phyloP scores from a whole-genome alignment of 202 grass and related monocot genomes.

The Musa balbisiana region DNA sequence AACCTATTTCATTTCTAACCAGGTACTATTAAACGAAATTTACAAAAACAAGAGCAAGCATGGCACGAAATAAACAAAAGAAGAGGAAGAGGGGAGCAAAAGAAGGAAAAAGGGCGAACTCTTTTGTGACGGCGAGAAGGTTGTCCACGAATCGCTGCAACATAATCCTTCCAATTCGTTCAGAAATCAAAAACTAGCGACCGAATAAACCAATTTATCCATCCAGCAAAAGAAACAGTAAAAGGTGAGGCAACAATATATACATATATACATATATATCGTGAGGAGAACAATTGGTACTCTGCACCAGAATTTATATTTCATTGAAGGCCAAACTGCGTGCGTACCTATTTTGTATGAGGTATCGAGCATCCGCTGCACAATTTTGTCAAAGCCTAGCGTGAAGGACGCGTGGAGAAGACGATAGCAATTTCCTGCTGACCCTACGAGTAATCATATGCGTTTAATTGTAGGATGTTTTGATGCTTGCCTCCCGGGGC shows the following conservation, averaged over 20 bases:
- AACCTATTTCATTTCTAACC: too few relatives aligned
- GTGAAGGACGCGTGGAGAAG: conserved; percentile 2
- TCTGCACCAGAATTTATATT: neutral
- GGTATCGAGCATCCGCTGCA: neutral
- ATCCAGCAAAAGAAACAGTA: neutral
- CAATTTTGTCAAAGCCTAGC: neutral
- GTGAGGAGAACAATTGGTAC: neutral
- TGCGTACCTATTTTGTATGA: neutral
- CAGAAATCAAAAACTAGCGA: neutral
- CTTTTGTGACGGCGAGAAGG: conserved; percentile 20
- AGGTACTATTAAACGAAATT: neutral
- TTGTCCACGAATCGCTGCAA: conserved; percentile 15
- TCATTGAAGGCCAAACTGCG: neutral
- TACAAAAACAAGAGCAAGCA: too few relatives aligned
- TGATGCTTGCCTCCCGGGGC: neutral
- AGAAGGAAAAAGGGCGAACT: neutral
- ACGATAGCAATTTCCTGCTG: neutral
- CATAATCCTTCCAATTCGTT: conserved; percentile 7
- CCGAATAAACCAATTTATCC: neutral
- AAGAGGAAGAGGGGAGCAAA: neutral
- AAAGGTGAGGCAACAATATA: neutral
- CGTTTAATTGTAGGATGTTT: neutral
- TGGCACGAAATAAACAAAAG: neutral
- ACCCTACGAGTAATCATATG: neutral
- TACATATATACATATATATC: too few relatives aligned